Evolutionary conservation across 2,329 filamentous ascomycete species (phyloP).

Genomic region (Nannizziopsis arthrosporioides): DNA sequence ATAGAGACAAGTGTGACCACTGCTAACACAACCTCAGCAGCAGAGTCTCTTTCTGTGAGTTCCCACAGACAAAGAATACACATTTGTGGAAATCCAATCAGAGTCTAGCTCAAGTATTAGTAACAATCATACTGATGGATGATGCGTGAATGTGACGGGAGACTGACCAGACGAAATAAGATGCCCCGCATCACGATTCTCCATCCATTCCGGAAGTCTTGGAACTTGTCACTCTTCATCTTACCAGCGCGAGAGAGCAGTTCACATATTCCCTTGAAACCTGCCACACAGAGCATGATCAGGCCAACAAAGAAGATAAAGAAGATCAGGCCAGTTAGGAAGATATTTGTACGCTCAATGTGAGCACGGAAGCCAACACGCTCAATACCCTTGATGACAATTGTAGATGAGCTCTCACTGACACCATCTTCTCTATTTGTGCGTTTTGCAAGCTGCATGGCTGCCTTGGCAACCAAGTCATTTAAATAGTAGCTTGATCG

Average conservation of each 20-base stretch:
- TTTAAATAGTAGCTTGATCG: slow-evolving; percentile 38
- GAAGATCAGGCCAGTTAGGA: slow-evolving; percentile 81
- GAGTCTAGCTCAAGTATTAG: slow-evolving; percentile 36
- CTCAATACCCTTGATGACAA: slow-evolving; percentile 67
- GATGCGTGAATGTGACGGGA: slow-evolving; percentile 4
- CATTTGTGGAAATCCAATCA: slow-evolving; percentile 89
- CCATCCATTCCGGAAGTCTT: slow-evolving; percentile 92
- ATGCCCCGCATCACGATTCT: slow-evolving; percentile 86
- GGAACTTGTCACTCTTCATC: slow-evolving; percentile 76
- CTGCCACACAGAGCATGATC: slow-evolving; percentile 57
- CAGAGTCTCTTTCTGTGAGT: slow-evolving; percentile 72
- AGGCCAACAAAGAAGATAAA: slow-evolving; percentile 73
- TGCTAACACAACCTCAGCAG: slow-evolving; percentile 74
- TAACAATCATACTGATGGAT: neutral
- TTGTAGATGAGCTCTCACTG: slow-evolving; percentile 36
- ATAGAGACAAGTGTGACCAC: slow-evolving; percentile 81
- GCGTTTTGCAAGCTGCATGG: slow-evolving; percentile 43
- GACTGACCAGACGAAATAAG: slow-evolving; percentile 61
- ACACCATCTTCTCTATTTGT: slow-evolving; percentile 39
- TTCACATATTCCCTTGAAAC: slow-evolving; percentile 75
- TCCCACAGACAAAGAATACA: slow-evolving; percentile 87
- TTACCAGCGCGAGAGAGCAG: slow-evolving; percentile 59
- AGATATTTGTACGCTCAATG: slow-evolving; percentile 86
- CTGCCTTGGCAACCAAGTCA: slow-evolving; percentile 19
- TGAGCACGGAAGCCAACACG: slow-evolving; percentile 74